phyloP scores from a whole-genome alignment of 805 yeast species.

The Kodamaea jinghongensis region DNA sequence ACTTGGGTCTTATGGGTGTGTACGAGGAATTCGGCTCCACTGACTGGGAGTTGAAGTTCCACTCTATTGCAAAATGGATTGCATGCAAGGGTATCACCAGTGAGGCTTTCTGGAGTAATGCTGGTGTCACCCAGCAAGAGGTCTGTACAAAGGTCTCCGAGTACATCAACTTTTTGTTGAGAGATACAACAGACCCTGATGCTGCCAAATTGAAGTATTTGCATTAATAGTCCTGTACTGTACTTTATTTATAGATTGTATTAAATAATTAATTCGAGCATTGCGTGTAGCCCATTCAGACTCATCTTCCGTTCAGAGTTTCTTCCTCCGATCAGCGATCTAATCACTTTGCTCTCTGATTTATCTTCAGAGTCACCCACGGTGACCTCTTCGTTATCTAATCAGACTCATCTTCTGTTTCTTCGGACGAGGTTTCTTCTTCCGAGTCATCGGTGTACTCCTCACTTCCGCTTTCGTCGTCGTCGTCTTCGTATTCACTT shows the following conservation, averaged over 20 bases:
- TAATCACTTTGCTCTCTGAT: no score
- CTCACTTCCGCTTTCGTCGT: background rate
- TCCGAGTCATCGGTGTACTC: slow-evolving; percentile 4
- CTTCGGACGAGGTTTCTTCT: background rate
- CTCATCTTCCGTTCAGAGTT: no score
- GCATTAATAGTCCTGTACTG: background rate
- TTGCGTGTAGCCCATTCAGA: no score
- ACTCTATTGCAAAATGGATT: slow-evolving; percentile 23
- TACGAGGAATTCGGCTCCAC: slow-evolving; percentile 17
- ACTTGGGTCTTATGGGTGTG: slow-evolving; percentile 17
- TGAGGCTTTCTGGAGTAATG: slow-evolving; percentile 19
- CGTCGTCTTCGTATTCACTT: slow-evolving; percentile 2
- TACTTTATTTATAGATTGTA: slow-evolving; percentile 2
- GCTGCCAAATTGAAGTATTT: slow-evolving; percentile 10
- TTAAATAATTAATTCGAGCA: slow-evolving; percentile 2
- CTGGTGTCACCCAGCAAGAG: slow-evolving; percentile 11
- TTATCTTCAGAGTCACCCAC: no score
- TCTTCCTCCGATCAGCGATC: no score
- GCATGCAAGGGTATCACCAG: slow-evolving; percentile 22
- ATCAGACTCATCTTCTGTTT: slow-evolving; percentile 1
- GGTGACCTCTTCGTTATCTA: no score
- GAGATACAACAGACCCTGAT: slow-evolving; percentile 16
- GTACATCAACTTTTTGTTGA: slow-evolving; percentile 23
- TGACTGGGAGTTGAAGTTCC: slow-evolving; percentile 26
- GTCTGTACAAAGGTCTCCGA: slow-evolving; percentile 21